phyloP scores from a whole-genome alignment of 805 yeast species.

The Yarrowia alimentaria region DNA sequence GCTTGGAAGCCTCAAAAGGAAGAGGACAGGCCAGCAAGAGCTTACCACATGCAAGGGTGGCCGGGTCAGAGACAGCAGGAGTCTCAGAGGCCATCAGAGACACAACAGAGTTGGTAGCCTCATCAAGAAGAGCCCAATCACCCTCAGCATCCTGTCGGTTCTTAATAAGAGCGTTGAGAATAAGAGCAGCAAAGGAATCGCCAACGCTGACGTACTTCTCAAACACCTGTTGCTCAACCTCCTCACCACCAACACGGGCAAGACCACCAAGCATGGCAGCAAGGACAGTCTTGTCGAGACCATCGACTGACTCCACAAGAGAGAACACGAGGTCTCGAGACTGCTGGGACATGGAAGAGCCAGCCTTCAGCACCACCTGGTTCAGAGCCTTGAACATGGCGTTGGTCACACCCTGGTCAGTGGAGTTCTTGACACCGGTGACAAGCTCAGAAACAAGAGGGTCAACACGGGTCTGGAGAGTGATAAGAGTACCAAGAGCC shows the following conservation, averaged over 20 bases:
- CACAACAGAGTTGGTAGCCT: constrained; percentile 27
- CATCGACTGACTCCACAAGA: constrained; percentile 69
- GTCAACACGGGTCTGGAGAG: constrained; percentile 89
- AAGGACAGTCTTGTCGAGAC: constrained; percentile 47
- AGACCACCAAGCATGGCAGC: constrained; percentile 78
- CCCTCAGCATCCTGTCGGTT: no score
- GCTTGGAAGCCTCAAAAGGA: constrained; percentile 43
- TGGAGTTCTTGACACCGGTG: constrained; percentile 61
- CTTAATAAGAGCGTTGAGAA: no score
- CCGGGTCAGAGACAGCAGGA: constrained; percentile 67
- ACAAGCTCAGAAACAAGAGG: constrained; percentile 84
- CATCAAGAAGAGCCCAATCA: no score
- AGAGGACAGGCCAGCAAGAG: constrained; percentile 50
- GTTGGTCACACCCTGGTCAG: constrained; percentile 70
- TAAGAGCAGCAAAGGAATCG: no score
- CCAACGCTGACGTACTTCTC: no score
- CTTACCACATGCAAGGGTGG: constrained; percentile 80
- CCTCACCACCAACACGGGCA: constrained; percentile 57
- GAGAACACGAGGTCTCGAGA: constrained; percentile 68
- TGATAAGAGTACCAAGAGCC: constrained; percentile 84
- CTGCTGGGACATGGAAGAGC: constrained; percentile 68
- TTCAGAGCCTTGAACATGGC: constrained; percentile 82
- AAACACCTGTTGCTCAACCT: constrained; percentile 30
- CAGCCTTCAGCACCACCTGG: constrained; percentile 79
- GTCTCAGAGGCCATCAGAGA: constrained; percentile 48